These are phyloP conservation scores for Delonix regia DNA, from an alignment of 306 rosid species.

Conservation along the genomic window DNA sequence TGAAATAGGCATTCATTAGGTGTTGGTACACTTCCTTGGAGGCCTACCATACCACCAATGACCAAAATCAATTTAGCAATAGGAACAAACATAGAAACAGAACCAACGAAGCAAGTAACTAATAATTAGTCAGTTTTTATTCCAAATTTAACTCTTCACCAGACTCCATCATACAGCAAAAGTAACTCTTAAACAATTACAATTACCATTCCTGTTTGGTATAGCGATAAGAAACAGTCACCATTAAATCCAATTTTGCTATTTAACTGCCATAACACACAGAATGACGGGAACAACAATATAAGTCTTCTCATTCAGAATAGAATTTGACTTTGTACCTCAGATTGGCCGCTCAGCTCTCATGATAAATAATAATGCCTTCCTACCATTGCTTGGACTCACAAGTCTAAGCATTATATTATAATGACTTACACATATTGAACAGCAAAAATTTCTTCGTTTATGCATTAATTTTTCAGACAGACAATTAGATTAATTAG, in stretches of 20 bases:
- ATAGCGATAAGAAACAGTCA: neutral
- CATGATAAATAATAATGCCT: conserved; percentile 15
- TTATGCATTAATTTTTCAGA: neutral
- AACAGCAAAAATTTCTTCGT: neutral
- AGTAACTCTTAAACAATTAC: neutral
- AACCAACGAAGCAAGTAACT: neutral
- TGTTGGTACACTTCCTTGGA: neutral
- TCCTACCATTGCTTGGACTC: neutral
- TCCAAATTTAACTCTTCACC: neutral
- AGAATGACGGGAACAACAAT: neutral
- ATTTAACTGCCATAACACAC: neutral
- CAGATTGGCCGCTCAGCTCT: conserved; percentile 24
- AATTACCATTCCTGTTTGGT: neutral
- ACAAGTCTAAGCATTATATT: neutral
- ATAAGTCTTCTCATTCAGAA: neutral
- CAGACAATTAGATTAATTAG: conserved; percentile 1
- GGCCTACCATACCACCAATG: neutral
- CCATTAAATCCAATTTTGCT: neutral
- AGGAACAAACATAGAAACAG: neutral
- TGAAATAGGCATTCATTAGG: neutral
- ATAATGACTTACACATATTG: conserved; percentile 1
- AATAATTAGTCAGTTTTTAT: neutral
- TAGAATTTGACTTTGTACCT: neutral
- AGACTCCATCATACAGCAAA: neutral
- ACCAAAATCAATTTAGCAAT: neutral